phyloP scores from a whole-genome alignment of 768 basidiomycete genomes.

The Tremella yokohamensis region DNA sequence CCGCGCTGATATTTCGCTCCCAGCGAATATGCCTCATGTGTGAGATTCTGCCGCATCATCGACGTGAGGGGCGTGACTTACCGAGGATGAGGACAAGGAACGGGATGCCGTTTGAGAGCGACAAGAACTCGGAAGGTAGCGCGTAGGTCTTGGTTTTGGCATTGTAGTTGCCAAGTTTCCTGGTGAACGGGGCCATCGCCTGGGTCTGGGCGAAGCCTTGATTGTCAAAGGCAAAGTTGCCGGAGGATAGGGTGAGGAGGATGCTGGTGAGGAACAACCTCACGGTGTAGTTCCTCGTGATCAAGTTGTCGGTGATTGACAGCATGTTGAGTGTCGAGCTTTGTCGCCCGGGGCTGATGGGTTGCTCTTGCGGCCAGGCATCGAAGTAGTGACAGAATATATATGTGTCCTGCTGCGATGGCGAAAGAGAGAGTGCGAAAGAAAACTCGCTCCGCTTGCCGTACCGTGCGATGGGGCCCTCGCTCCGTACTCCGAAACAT shows the following conservation, averaged over 20 bases:
- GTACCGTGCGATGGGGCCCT: no score
- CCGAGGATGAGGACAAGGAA: neutral
- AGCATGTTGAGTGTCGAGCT: no score
- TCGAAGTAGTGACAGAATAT: no score
- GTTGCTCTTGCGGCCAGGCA: no score
- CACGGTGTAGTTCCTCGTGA: conserved; percentile 4
- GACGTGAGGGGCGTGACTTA: no score
- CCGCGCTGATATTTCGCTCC: neutral
- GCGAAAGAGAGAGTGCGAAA: no score
- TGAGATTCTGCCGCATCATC: no score
- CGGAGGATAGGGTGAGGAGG: conserved; percentile 8
- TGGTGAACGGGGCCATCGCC: conserved; percentile 1
- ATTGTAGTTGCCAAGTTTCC: neutral
- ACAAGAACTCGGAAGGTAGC: neutral
- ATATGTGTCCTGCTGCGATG: no score
- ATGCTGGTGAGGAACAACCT: conserved; percentile 1
- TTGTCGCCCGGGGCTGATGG: no score
- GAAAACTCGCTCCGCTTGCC: no score
- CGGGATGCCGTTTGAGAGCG: neutral
- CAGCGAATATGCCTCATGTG: neutral
- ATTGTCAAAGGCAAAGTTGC: conserved; percentile 6
- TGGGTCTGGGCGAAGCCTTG: conserved; percentile 4
- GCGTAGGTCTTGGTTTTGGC: neutral
- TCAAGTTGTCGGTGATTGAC: neutral
- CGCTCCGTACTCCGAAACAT: no score